Evolutionary conservation across 2,329 filamentous ascomycete species (phyloP).

Genomic region (Exophiala viscosa): DNA sequence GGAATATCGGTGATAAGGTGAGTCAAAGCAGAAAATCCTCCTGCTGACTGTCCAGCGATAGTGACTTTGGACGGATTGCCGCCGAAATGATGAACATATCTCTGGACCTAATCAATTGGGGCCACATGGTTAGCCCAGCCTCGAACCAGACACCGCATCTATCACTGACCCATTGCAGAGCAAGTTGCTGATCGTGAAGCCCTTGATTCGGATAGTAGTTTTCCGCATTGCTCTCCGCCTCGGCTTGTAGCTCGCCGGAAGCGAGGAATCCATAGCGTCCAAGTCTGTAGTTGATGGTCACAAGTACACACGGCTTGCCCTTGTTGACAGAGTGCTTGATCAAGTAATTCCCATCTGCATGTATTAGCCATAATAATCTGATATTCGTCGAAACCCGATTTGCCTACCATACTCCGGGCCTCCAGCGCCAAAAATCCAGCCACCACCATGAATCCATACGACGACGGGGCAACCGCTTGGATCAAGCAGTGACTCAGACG

Average conservation of each 20-base stretch:
- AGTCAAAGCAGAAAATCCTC: conserved; percentile 16
- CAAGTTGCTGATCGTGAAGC: conserved; percentile 40
- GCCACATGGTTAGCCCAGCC: background rate
- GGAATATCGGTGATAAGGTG: conserved; percentile 2
- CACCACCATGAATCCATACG: conserved; percentile 46
- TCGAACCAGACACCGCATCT: no score
- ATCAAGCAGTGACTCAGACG: background rate
- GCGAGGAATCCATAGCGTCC: conserved; percentile 42
- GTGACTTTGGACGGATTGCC: conserved; percentile 31
- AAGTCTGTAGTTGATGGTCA: conserved; percentile 43
- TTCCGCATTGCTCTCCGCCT: conserved; percentile 35
- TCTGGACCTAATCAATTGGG: conserved; percentile 26
- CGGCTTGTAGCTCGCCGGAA: conserved; percentile 4
- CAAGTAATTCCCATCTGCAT: conserved; percentile 25
- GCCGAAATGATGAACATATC: conserved; percentile 31
- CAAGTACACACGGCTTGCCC: conserved; percentile 39
- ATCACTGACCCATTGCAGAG: conserved; percentile 32
- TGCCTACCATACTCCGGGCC: conserved; percentile 7
- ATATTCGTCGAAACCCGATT: no score
- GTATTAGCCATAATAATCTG: no score
- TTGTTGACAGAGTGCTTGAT: conserved; percentile 36
- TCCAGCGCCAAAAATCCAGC: conserved; percentile 6
- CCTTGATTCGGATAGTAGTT: conserved; percentile 22
- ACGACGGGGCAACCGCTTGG: conserved; percentile 37
- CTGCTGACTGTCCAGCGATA: conserved; percentile 32